Evolutionary conservation across 768 basidiomycete species (phyloP), one percentile per base, ranked within the genome.

Genomic region (Suillus weaverae): DNA sequence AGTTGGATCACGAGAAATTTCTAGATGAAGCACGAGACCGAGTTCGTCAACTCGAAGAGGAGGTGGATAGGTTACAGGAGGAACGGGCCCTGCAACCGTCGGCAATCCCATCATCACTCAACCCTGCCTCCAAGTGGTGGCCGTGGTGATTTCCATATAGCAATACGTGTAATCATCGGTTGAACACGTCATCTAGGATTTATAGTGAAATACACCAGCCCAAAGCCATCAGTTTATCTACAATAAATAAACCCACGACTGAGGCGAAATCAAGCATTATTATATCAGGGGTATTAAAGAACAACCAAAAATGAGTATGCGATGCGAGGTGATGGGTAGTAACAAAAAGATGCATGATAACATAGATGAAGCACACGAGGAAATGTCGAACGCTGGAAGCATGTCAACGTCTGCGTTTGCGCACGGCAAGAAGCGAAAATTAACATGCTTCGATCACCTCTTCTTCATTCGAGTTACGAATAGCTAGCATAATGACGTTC

Each of bases 1-100:
- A 81, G 44, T 78, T 94, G 5, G 84, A 88, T 2, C 89, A 91
- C 70, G 90, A 94, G 78, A 88, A 87, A 70, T 86, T 85, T 72
- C 81, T 91, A 69, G 82, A 85, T 41, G 85, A 91, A 70, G 86
- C 89, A n/a, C 72, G 72, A 30, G 78, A 74, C 5, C 84, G 78
- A 54, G 82, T 92, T 33, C 73, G 73, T 44, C 70, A 74, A 30
- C 81, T 94, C 60, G 89, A 94, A 78, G 77, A 77, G 33, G 84
- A 92, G 72, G 81, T 92, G 6, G 77, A 77, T 38, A 63, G 68
- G 3, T 71, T 83, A 44, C 74, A 77, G 26, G n/a, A n/a, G 11
- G 62, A 68, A 8, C 68, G 64, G 6, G 13, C 68, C 5, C 30
- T 22, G 20, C 53, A 66, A 44, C 60, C 50, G 7, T n/a, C 39